Evolutionary conservation across 177 flowering plant genomes (phyloP).

Genomic region (Tripterygium wilfordii): DNA sequence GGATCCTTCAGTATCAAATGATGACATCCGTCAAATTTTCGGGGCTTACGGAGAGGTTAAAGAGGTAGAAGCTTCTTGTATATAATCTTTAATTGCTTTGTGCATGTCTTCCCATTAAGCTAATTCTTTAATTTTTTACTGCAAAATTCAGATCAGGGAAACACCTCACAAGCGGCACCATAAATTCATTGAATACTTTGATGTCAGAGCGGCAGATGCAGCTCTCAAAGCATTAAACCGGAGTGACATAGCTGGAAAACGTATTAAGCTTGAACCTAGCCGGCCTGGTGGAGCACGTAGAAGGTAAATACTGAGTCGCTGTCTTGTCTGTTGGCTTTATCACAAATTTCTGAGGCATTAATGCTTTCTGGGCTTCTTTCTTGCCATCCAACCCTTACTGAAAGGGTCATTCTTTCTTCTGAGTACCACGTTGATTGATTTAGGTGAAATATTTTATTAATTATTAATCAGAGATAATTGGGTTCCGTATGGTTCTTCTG

Average conservation of each 20-base stretch:
- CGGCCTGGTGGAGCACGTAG: slow-evolving; percentile 84
- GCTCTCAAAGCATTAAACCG: slow-evolving; percentile 68
- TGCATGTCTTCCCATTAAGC: no score
- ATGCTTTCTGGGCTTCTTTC: not conserved
- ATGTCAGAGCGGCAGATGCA: slow-evolving; percentile 74
- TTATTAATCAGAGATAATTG: no score
- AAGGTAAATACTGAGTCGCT: slow-evolving; percentile 31
- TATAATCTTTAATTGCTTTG: not conserved
- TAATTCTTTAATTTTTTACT: no score
- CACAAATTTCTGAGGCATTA: not conserved
- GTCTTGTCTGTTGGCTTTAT: not conserved
- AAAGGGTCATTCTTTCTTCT: no score
- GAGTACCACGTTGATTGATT: no score
- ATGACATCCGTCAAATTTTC: slow-evolving; percentile 63
- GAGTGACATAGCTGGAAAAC: slow-evolving; percentile 76
- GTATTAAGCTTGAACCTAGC: slow-evolving; percentile 78
- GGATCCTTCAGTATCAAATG: slow-evolving; percentile 70
- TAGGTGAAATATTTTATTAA: no score
- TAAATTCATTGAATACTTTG: slow-evolving; percentile 72
- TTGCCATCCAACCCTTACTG: no score
- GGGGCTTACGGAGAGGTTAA: slow-evolving; percentile 78
- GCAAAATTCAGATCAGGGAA: slow-evolving; percentile 58
- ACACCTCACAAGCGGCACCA: slow-evolving; percentile 79
- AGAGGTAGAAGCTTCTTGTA: slow-evolving; percentile 34
- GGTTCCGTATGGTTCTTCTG: no score